These are phyloP conservation scores for Strobilomyces echinocephalus DNA, from an alignment of 768 basidiomycete species.

Conservation along the genomic window DNA sequence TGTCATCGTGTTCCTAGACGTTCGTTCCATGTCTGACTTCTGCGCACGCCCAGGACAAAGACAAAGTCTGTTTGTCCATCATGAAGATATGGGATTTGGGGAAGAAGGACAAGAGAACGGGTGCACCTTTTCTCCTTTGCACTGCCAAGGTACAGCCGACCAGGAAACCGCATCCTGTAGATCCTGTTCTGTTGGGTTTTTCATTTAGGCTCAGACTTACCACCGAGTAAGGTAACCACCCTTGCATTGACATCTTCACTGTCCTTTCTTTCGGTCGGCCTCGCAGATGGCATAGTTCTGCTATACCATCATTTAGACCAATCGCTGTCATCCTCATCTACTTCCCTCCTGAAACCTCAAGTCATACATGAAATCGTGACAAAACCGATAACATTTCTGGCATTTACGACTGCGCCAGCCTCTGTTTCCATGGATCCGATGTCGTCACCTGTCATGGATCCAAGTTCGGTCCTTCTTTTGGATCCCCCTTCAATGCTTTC, in stretches of 20 bases:
- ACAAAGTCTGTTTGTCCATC: conserved; percentile 56
- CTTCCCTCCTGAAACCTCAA: conserved; percentile 83
- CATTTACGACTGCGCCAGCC: conserved; percentile 52
- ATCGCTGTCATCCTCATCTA: conserved; percentile 65
- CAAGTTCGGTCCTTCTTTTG: background rate
- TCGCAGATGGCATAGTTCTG: conserved; percentile 93
- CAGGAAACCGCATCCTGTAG: conserved; percentile 75
- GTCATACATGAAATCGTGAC: conserved; percentile 76
- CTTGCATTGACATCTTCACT: conserved; percentile 74
- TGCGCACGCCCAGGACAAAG: conserved; percentile 60
- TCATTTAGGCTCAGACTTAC: background rate
- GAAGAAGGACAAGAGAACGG: conserved; percentile 60
- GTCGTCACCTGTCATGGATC: conserved; percentile 6
- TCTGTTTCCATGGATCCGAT: conserved; percentile 23
- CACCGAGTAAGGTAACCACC: conserved; percentile 54
- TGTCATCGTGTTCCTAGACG: conserved; percentile 25
- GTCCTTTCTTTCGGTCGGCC: conserved; percentile 83
- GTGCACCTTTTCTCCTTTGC: conserved; percentile 59
- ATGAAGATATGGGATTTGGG: conserved; percentile 89
- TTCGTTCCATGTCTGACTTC: conserved; percentile 11
- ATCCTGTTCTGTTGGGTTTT: conserved; percentile 5
- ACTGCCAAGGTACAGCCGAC: conserved; percentile 72
- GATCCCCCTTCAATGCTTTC: conserved; percentile 41
- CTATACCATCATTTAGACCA: conserved; percentile 90
- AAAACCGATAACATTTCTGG: conserved; percentile 91